Percentiles rank a stretch among this genome's conserved stretches.
phyloP scores from a whole-genome alignment of 2,329 filamentous ascomycete species.

The Fusarium citri region DNA sequence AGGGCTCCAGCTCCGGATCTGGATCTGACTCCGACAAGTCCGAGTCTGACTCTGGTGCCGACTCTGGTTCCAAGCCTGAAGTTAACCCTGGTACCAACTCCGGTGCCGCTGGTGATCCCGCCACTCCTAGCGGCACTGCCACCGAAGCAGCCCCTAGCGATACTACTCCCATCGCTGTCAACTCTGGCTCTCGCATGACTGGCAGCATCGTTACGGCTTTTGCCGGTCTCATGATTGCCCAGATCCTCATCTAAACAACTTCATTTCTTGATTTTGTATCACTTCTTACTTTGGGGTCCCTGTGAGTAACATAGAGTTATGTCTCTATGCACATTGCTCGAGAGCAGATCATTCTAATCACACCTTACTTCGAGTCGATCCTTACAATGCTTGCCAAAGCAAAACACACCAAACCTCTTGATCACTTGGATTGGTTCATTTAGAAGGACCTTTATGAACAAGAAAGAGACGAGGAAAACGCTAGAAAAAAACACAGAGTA shows the following conservation, averaged over 20 bases:
- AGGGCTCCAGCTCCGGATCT: conserved; percentile 9
- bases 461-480: conserved; percentile 21
- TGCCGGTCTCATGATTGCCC: conserved; percentile 46
- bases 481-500: conserved; percentile 12
- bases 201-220: conserved; percentile 46
- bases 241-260: conserved; percentile 48
- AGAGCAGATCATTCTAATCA: conserved; percentile 48
- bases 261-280: conserved; percentile 45
- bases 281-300: conserved; percentile 29
- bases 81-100: conserved; percentile 9
- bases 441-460: conserved; percentile 10
- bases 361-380: conserved; percentile 47
- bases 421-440: conserved; percentile 25
- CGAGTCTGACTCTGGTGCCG: neutral
- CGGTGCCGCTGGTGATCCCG: conserved; percentile 22
- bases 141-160: neutral
- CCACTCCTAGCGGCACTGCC: conserved; percentile 22
- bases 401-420: conserved; percentile 16
- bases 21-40: conserved; percentile 12
- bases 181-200: conserved; percentile 45
- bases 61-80: neutral
- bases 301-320: conserved; percentile 24
- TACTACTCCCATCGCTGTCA: conserved; percentile 39
- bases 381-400: conserved; percentile 44
- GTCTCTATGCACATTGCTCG: neutral